Evolutionary conservation across 2,329 filamentous ascomycete genomes (phyloP).

Genomic region (Fragosphaeria purpurea): DNA sequence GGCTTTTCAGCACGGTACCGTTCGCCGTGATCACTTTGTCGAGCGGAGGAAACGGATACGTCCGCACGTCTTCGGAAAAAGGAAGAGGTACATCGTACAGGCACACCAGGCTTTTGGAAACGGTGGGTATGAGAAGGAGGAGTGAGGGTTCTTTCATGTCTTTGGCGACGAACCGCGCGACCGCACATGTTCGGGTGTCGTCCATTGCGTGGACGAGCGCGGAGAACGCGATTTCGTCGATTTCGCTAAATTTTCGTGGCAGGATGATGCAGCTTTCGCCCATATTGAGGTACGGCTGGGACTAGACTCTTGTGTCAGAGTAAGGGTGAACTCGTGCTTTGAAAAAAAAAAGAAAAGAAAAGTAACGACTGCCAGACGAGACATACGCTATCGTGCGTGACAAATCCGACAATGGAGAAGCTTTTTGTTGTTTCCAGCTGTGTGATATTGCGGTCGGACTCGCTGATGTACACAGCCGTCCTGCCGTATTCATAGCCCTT

Average conservation of each 20-base stretch:
- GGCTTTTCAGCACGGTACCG: conserved; percentile 68
- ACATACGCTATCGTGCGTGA: conserved; percentile 58
- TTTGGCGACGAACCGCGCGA: conserved; percentile 78
- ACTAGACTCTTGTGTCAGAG: conserved; percentile 33
- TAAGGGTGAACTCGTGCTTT: too few relatives aligned
- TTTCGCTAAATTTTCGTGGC: conserved; percentile 67
- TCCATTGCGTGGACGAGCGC: conserved; percentile 81
- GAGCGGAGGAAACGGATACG: conserved; percentile 84
- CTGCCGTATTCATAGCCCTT: conserved; percentile 91
- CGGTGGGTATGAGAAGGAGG: conserved; percentile 67
- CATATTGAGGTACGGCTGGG: conserved; percentile 77
- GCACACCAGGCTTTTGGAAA: conserved; percentile 72
- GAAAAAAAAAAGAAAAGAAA: too few relatives aligned
- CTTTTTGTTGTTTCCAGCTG: conserved; percentile 66
- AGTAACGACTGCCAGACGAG: too few relatives aligned
- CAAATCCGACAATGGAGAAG: conserved; percentile 80
- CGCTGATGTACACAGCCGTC: conserved; percentile 80
- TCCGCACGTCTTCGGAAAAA: conserved; percentile 83
- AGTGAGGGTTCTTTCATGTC: conserved; percentile 70
- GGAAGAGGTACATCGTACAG: conserved; percentile 84
- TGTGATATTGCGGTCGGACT: conserved; percentile 81
- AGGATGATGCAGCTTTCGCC: conserved; percentile 71
- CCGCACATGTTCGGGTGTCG: conserved; percentile 74
- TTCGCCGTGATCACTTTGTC: conserved; percentile 82
- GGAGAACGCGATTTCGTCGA: conserved; percentile 74